A percentile compares a stretch with the other conserved stretches of the same genome.
Conservation (phyloP, 106 monocot species). For the Acorus gramineus region DNA sequence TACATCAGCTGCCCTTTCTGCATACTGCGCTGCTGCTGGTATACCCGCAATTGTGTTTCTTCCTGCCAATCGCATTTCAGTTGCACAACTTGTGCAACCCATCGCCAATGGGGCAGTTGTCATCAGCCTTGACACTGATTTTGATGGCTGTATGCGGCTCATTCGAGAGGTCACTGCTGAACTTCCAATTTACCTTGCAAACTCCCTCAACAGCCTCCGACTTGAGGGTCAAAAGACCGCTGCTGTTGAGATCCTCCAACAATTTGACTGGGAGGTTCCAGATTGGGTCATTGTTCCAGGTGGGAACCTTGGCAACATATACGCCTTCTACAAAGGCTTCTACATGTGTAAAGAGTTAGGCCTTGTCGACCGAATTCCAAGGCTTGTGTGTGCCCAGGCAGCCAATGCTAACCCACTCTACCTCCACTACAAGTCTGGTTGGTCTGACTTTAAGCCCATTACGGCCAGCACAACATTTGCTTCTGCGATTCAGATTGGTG, state of each 20-base stretch:
- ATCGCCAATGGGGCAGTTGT: constrained; percentile 95
- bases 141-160: constrained; percentile 94
- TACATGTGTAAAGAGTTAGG: constrained; percentile 87
- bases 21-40: constrained; percentile 79
- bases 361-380: constrained; percentile 65
- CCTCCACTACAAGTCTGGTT: constrained; percentile 64
- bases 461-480: constrained; percentile 65
- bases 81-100: constrained; percentile 90
- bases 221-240: constrained; percentile 97
- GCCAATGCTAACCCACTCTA: constrained; percentile 91
- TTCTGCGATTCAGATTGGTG: constrained; percentile 91
- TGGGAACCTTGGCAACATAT: constrained; percentile 91
- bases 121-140: constrained; percentile 81
- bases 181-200: constrained; percentile 90
- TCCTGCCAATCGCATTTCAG: constrained; percentile 71
- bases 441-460: constrained; percentile 57
- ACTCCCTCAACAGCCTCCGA: constrained; percentile 85
- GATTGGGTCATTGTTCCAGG: constrained; percentile 95
- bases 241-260: constrained; percentile 91
- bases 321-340: constrained; percentile 93
- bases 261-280: constrained; percentile 96
- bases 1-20: constrained; percentile 88
- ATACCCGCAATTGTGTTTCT: constrained; percentile 95
- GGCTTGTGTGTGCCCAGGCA: constrained; percentile 86
- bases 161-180: constrained; percentile 91